Evolutionary conservation across 2,329 filamentous ascomycete species (phyloP).

Genomic region (Polytolypa hystricis): DNA sequence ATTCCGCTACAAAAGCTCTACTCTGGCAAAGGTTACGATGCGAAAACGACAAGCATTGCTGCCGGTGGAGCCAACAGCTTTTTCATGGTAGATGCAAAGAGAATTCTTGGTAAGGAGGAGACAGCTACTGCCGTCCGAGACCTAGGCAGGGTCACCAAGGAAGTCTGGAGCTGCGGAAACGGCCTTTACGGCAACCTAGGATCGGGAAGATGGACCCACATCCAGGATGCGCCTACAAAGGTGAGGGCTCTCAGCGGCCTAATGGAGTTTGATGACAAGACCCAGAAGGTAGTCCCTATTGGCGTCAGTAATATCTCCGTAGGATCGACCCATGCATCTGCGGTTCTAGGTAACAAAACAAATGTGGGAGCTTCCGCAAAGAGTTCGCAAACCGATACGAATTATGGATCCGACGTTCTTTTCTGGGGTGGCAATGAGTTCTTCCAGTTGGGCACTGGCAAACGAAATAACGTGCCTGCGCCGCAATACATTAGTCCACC

Average conservation of each 20-base stretch:
- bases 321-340: slow-evolving; percentile 69
- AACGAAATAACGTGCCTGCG: slow-evolving; percentile 63
- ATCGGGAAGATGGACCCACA: slow-evolving; percentile 79
- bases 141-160: slow-evolving; percentile 52
- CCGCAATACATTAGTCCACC: slow-evolving; percentile 76
- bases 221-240: slow-evolving; percentile 65
- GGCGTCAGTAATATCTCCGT: slow-evolving; percentile 61
- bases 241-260: slow-evolving; percentile 74
- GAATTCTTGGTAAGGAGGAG: slow-evolving; percentile 39
- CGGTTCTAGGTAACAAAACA: slow-evolving; percentile 72
- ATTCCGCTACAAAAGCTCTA: slow-evolving; percentile 66
- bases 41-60: slow-evolving; percentile 63
- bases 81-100: slow-evolving; percentile 69
- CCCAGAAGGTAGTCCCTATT: slow-evolving; percentile 61
- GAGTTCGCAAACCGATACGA: slow-evolving; percentile 53
- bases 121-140: slow-evolving; percentile 30
- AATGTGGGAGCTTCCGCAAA: slow-evolving; percentile 45
- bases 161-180: slow-evolving; percentile 78
- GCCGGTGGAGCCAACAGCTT: slow-evolving; percentile 83
- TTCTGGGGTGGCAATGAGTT: slow-evolving; percentile 95
- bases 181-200: slow-evolving; percentile 77
- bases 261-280: slow-evolving; percentile 73
- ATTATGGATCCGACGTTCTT: slow-evolving; percentile 76
- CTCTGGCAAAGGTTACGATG: slow-evolving; percentile 48
- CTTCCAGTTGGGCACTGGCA: slow-evolving; percentile 87